Base-by-base conservation (phyloP, 1,139 yeast species). In the Hansenula lynferdii region DNA sequence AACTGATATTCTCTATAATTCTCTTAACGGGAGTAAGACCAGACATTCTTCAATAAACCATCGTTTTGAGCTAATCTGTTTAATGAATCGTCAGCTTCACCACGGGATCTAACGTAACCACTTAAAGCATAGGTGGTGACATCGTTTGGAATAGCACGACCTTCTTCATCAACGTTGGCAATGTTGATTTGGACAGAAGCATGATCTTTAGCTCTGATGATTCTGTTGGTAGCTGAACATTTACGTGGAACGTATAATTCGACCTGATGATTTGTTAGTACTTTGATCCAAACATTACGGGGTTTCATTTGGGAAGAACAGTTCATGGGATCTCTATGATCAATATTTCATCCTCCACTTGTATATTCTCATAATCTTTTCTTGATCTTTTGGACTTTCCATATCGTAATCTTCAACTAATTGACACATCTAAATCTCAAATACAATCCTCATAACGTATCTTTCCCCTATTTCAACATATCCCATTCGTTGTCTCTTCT, bases 241-340 rank as follows among this genome's bases (percentile, higher is more conserved):
- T 92, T 92, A 85, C 98, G 87, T 81, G 99, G 99, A 76, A 92
- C 96, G 95, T 92, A 92, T 76, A 92, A 90, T 83, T 94, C 99
- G 76, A 92, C 96, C 96, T 87, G 30, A 36, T 32, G 4, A 9
- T 10, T 20, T 19, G 45, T 43, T 43, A 38, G 45, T 43, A 35
- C 34, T 5, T 18, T 30, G n/a, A 17, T 12, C n/a, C 28, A 12
- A 35, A 23, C 17, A 5, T 10, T 11, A 5, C 6, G 8, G 8
- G 25, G 25, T 23, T 11, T 8, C 9, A 21, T 21, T 7, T 7
- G 9, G 22, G 9, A 35, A 35, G 68, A 7, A 6, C 3, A 2
- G 19, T n/a, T n/a, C n/a, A n/a, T n/a, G n/a, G n/a, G n/a, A n/a
- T n/a, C n/a, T n/a, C n/a, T n/a, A n/a, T n/a, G n/a, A n/a, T n/a